Evolutionary conservation across 1,139 yeast species (phyloP), one percentile per base, ranked within the genome.

Genomic region (Yamadazyma diospyri): DNA sequence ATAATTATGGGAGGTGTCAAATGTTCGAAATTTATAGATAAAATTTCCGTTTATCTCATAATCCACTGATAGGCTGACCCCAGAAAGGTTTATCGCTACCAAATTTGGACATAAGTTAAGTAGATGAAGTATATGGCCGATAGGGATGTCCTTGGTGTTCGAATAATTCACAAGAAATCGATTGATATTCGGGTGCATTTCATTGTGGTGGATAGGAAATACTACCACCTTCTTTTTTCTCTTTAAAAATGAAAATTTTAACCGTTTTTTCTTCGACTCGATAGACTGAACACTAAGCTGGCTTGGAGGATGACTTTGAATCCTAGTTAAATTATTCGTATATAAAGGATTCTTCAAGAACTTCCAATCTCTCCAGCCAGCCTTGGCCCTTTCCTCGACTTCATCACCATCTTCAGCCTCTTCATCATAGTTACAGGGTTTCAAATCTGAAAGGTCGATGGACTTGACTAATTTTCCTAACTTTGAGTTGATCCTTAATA

Each of bases 351-450:
- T 87, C 29, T 72, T 73, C 40, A 82, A 70, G 46, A 72, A 80
- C 47, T 84, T 81, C 94, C 95, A 52, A 54, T 86, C 95, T 50
- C 95, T 69, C 95, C 95, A 86, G 10, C 92, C 83, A 0, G 95
- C 92, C 28, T 64, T 52, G 4, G 58, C 55, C 23, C 53, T 49
- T 6, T 16, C 16, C 13, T 27, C 29, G 55, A 14, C 57, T 6
- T 53, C 59, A 14, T 47, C 55, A 14, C 59, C 62, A 10, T 17
- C 23, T 4, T 20, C 26, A 12, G 18, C 25, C 9, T 19, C 20
- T 29, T 39, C 40, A 16, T 63, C 66, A 30, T 60, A 53, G 21
- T 81, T 82, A 7, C 72, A 67, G 52, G 77, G 53, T 49, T 64
- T 53, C 54, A 70, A 42, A 6, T 59, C 56, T 0, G 88, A 78